These are phyloP conservation scores for Neolentinus lepideus DNA, from an alignment of 1,284 basidiomycete genomes.

Conservation along the genomic window DNA sequence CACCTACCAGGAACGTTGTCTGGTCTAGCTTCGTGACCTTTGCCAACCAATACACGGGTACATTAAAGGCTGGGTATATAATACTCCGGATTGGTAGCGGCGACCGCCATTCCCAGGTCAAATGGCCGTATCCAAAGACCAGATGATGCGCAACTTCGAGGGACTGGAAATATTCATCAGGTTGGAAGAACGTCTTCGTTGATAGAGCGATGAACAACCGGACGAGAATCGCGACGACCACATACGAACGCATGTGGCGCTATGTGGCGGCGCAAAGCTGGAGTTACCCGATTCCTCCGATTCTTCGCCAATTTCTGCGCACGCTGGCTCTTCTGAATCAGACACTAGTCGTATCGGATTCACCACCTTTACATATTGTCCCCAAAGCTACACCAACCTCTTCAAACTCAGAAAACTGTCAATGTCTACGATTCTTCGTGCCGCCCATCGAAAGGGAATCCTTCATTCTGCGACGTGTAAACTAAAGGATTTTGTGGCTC, in stretches of 20 bases:
- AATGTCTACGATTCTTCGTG: no score
- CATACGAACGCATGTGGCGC: neutral
- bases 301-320: no score
- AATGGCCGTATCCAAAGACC: slow-evolving; percentile 87
- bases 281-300: no score
- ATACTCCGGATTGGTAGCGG: slow-evolving; percentile 65
- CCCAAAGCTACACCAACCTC: no score
- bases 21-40: slow-evolving; percentile 47
- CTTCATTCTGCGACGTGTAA: no score
- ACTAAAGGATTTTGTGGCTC: no score
- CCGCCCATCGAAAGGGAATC: no score
- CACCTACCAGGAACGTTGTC: slow-evolving; percentile 45
- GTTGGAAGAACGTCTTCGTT: slow-evolving; percentile 90
- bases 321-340: no score
- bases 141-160: slow-evolving; percentile 87
- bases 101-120: slow-evolving; percentile 95
- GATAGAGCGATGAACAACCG: slow-evolving; percentile 58
- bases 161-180: slow-evolving; percentile 96
- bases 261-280: neutral
- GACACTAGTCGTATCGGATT: no score
- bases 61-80: slow-evolving; percentile 70
- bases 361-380: no score
- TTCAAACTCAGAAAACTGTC: no score
- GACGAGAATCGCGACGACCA: slow-evolving; percentile 24
- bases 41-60: slow-evolving; percentile 71